A percentile compares a stretch with the other conserved stretches of the same genome.
Evolutionary conservation across 257 asterid species (phyloP).

Genomic region (Gentiana dahurica): DNA sequence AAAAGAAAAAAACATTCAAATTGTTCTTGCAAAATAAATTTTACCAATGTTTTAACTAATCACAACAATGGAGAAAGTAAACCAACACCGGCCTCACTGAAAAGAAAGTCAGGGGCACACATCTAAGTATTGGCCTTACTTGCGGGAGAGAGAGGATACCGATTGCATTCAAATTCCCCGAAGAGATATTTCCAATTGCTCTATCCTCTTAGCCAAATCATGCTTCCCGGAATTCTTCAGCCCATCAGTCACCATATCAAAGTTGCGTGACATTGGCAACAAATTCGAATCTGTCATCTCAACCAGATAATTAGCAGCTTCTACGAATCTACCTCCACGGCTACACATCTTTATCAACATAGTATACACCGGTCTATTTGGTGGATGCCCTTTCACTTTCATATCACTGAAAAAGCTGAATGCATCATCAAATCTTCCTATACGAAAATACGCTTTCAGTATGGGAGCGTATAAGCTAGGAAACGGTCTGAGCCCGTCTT

Average conservation of each 20-base stretch:
- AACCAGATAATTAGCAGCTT: conserved; percentile 86
- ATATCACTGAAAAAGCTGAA: conserved; percentile 83
- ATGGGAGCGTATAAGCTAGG: conserved; percentile 95
- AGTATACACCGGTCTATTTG: conserved; percentile 85
- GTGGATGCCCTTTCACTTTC: conserved; percentile 92
- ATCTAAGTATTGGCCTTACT: too few relatives aligned
- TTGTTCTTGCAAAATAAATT: too few relatives aligned
- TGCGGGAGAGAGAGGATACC: too few relatives aligned
- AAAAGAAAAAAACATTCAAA: too few relatives aligned
- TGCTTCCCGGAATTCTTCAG: conserved; percentile 85
- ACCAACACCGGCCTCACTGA: too few relatives aligned
- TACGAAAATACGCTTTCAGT: conserved; percentile 54
- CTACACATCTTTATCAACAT: conserved; percentile 80
- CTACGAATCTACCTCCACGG: conserved; percentile 86
- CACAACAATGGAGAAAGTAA: too few relatives aligned
- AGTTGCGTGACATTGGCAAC: conserved; percentile 66
- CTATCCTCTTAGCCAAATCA: conserved; percentile 77
- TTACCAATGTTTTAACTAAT: too few relatives aligned
- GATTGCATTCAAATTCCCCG: conserved; percentile 35
- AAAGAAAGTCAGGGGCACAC: too few relatives aligned
- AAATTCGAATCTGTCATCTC: conserved; percentile 79
- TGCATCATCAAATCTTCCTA: conserved; percentile 88
- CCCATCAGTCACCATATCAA: conserved; percentile 88
- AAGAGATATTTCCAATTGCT: conserved; percentile 70
- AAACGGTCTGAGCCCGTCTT: conserved; percentile 81